Base-by-base conservation (phyloP, 1,284 basidiomycete genomes). In the Ustilago trichophora region DNA sequence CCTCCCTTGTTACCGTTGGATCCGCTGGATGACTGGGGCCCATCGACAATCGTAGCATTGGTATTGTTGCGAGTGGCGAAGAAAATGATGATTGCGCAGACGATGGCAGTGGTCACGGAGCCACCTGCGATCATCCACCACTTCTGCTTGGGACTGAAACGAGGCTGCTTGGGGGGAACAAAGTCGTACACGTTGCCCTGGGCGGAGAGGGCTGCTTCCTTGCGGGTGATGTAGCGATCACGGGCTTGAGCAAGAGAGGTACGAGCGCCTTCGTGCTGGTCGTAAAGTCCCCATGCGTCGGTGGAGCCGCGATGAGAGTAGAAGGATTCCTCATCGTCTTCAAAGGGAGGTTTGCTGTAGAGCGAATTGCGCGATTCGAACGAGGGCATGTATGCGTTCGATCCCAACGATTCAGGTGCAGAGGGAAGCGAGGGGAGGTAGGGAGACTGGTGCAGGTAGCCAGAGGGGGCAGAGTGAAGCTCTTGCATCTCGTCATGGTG, bases 191-290 rank as follows among this genome's bases (percentile, higher is more conserved):
- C 66, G 8, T 40, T 52, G 12, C 40, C 43, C 8, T 43, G 46
- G 4, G 51, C 52, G 12, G 46, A 56, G 1, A 57, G 26, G 2
- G 53, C 52, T 1, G 64, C 69, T n/a, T 63, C 45, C 31, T 64
- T 73, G 16, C 74, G 60, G 2, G 44, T 34, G 11, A 76, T 56
- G 47, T 71, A 76, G 4, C 74, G 69, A 0, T 76, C 74, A 2
- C 73, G 53, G 3, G 68, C 53, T 5, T 56, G 64, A 1, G 64
- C 53, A 3, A 68, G 38, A 11, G 64, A 68, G 13, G 44, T 34
- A 3, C 53, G 35, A 4, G 45, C 47, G 1, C 45, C 51, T 6
- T 26, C 22, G 48, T 47, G 49, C 37, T 44, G 51, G 11, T 69
- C 58, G 31, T 51, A 40, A 6, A 68, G 33, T 4, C 53, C 56